Base-by-base conservation (phyloP, 176 grass and related monocot genomes). In the Musa itinerans region DNA sequence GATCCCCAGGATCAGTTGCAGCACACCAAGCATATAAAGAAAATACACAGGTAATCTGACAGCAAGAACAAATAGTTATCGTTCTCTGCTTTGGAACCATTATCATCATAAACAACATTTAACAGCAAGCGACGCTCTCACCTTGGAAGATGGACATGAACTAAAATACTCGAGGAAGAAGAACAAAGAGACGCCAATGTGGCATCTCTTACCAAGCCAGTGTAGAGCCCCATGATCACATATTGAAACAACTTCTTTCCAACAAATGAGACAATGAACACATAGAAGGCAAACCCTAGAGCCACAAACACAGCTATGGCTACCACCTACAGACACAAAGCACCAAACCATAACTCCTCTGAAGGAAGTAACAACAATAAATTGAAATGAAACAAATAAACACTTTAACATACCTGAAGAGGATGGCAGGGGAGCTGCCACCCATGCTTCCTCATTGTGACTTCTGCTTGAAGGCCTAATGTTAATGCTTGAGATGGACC, bases 391-490 rank as follows among this genome's bases (percentile, higher is more conserved):
- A 11, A 53, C 43, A 25, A 74, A 22, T 73, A 65, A 63, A 43
- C 53, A 49, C 50, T 8, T 0, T 0, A 66, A 14, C 52, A 43
- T 22, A 89, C 92, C 89, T 96, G 92, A 53, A 96, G 84, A 62
- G 92, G 92, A 81, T 96, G 89, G 84, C 92, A 96, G 4, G 92
- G 92, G 23, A 96, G 86, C 82, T 96, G 86, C 92, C 92, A 96
- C 16, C 92, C 92, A 81, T 96, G 86, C 78, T 89, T 96, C 89
- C 92, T 96, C 92, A 92, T 96, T 76, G 63, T 55, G 17, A 43
- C 34, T 43, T 43, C 34, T 43, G 34, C 34, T 43, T 43, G 34
- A 43, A 43, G 34, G 34, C 34, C 34, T 43, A 4, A 43, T 43
- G 34, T 43, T 43, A 43, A 43, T 43, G 34, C 34, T 43, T 43